Conservation (phyloP, 75 land plant species). For the Ceratopteris richardii region DNA sequence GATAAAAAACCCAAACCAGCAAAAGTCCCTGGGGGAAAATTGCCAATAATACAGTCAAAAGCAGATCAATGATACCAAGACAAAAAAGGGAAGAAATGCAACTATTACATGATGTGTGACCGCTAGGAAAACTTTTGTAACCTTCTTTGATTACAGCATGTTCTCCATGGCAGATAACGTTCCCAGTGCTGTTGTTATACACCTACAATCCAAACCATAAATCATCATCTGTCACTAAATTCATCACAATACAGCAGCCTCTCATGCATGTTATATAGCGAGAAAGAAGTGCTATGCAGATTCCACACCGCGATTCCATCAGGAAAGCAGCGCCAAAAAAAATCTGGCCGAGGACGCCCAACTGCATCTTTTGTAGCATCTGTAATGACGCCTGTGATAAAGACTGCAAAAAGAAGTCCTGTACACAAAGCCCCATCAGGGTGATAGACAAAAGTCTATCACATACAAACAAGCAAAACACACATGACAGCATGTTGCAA, state of each 20-base stretch:
- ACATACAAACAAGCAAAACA: neutral
- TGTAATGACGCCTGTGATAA: constrained; percentile 67
- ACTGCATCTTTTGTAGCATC: constrained; percentile 72
- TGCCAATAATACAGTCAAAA: neutral
- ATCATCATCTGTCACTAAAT: no score
- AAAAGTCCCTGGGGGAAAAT: constrained; percentile 49
- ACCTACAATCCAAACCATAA: constrained; percentile 22
- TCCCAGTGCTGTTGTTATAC: constrained; percentile 29
- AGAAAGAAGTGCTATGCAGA: neutral
- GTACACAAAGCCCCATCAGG: neutral
- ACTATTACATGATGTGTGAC: constrained; percentile 35
- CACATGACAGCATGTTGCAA: no score
- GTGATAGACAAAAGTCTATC: neutral
- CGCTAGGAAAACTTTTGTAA: constrained; percentile 68
- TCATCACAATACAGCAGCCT: neutral
- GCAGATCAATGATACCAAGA: neutral
- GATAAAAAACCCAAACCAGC: constrained; percentile 63
- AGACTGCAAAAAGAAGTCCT: constrained; percentile 65
- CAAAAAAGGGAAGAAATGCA: neutral
- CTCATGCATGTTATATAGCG: neutral
- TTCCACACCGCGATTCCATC: constrained; percentile 42
- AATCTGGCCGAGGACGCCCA: constrained; percentile 81
- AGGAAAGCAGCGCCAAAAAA: constrained; percentile 79
- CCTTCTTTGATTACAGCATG: constrained; percentile 50
- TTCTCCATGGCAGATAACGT: constrained; percentile 55